A percentile compares a stretch with the other conserved stretches of the same genome.
Evolutionary conservation across 106 monocot genomes (phyloP).

Genomic region (Dioscorea dumetorum): DNA sequence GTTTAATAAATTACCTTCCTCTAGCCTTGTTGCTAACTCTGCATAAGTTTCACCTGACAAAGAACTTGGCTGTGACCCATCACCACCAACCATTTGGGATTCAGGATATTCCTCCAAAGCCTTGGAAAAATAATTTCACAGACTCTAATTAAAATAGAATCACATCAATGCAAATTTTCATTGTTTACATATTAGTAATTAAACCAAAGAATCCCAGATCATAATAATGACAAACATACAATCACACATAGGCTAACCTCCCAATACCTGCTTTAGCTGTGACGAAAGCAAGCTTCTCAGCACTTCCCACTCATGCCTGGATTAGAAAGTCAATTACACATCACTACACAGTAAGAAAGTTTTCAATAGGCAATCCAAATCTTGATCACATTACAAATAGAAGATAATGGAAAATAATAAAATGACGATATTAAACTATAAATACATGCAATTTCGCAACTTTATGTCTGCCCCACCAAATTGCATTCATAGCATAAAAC

Average conservation of each 20-base stretch:
- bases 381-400: not conserved
- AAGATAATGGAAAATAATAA: not conserved
- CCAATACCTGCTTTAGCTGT: slow-evolving; percentile 90
- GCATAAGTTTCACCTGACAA: slow-evolving; percentile 55
- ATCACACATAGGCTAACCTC: slow-evolving; percentile 24
- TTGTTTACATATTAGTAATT: not conserved
- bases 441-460: not conserved
- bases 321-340: slow-evolving; percentile 8
- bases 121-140: slow-evolving; percentile 26
- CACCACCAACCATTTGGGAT: slow-evolving; percentile 21
- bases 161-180: not conserved
- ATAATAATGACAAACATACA: not conserved
- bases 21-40: slow-evolving; percentile 64
- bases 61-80: slow-evolving; percentile 37
- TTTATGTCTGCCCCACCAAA: not conserved
- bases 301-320: slow-evolving; percentile 87
- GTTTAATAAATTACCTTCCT: slow-evolving; percentile 60
- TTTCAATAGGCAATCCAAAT: not conserved
- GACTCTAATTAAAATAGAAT: slow-evolving; percentile 5
- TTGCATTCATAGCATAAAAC: too few relatives aligned
- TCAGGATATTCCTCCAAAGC: slow-evolving; percentile 85
- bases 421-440: not conserved
- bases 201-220: not conserved
- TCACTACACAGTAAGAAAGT: not conserved
- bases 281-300: slow-evolving; percentile 68